Percentiles rank a stretch among this genome's conserved stretches.
phyloP scores from a whole-genome alignment of 73 alveolate species.

The Durusdinium trenchii region DNA sequence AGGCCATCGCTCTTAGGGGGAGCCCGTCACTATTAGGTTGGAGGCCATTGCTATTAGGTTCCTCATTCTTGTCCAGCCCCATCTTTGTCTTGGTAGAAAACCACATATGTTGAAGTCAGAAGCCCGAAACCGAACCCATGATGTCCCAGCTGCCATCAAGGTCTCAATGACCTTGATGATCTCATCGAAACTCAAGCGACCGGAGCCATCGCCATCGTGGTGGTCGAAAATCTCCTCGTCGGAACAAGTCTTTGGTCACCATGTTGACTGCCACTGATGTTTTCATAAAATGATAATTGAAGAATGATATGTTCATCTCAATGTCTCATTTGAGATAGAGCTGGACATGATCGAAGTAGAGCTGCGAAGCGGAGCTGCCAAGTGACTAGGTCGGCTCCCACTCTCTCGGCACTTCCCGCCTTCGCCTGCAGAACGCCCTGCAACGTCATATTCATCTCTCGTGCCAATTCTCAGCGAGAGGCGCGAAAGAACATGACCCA shows the following conservation, averaged over 20 bases:
- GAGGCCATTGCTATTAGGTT: too few species aligned
- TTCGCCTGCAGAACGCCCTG: conserved; percentile 15
- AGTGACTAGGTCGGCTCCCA: background rate
- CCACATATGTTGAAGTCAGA: background rate
- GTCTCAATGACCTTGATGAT: conserved; percentile 49
- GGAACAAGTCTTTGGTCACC: background rate
- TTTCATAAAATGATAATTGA: too few species aligned
- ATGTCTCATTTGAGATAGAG: background rate
- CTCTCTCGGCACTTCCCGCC: background rate
- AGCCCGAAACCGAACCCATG: background rate
- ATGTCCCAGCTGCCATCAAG: background rate
- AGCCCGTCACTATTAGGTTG: too few species aligned
- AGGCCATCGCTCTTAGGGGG: too few species aligned
- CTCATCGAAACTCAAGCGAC: conserved; percentile 67
- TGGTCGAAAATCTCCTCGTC: conserved; percentile 57
- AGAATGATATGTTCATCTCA: too few species aligned
- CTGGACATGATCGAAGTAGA: background rate
- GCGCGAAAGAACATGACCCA: too few species aligned
- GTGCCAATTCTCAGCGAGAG: conserved; percentile 13
- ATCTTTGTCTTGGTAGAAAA: too few species aligned
- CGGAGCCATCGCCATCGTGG: conserved; percentile 61
- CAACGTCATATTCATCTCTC: conserved; percentile 54
- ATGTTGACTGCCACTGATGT: too few species aligned
- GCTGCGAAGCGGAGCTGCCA: background rate
- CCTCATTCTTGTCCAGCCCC: too few species aligned